Percentiles rank a stretch among this genome's conserved stretches.
These are phyloP conservation scores for Psophocarpus tetragonolobus DNA, from an alignment of 306 rosid species.

Conservation along the genomic window DNA sequence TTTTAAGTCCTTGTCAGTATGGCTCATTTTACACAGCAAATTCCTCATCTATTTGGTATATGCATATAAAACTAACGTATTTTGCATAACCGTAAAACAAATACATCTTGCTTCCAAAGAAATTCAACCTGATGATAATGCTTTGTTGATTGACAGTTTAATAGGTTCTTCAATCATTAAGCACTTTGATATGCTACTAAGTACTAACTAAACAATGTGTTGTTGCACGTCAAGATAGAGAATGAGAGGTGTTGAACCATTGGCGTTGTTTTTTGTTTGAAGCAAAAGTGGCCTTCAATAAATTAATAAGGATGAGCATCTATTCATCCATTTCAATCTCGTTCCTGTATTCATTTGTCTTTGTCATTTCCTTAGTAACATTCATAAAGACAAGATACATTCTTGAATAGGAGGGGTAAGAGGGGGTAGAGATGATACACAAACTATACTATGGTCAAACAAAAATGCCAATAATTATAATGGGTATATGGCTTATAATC, in stretches of 20 bases:
- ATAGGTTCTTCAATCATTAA: background rate
- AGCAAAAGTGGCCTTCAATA: slow-evolving; percentile 10
- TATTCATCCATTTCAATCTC: slow-evolving; percentile 54
- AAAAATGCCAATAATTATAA: slow-evolving; percentile 56
- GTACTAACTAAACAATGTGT: background rate
- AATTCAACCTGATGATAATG: background rate
- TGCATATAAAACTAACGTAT: background rate
- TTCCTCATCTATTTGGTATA: background rate
- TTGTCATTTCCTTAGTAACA: slow-evolving; percentile 47
- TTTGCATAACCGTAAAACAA: background rate
- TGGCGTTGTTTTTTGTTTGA: background rate
- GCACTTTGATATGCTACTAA: background rate
- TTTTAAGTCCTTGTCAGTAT: background rate
- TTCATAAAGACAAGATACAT: slow-evolving; percentile 50
- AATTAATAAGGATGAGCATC: slow-evolving; percentile 24
- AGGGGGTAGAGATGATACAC: slow-evolving; percentile 50
- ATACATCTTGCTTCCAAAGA: background rate
- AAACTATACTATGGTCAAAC: slow-evolving; percentile 55
- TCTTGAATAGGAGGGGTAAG: slow-evolving; percentile 34
- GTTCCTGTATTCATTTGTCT: slow-evolving; percentile 44
- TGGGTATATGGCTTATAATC: slow-evolving; percentile 56
- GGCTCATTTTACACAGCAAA: background rate
- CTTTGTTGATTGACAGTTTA: background rate
- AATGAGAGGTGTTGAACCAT: background rate
- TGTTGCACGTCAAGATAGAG: background rate